phyloP scores from a whole-genome alignment of 208 protist genomes.

The Lotmaria passim region DNA sequence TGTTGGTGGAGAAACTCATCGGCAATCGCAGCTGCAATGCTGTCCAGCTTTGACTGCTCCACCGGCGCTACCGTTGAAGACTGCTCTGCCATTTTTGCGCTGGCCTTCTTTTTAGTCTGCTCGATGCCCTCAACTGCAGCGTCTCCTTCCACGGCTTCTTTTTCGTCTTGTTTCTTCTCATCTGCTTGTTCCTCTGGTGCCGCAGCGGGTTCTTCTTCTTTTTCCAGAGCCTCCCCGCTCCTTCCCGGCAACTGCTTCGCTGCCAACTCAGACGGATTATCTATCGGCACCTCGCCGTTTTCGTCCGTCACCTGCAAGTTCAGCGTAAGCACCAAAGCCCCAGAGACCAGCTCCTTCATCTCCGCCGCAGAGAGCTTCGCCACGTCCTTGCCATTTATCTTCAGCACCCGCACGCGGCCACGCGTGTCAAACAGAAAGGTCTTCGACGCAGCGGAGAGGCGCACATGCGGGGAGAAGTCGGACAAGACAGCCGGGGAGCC shows the following conservation, averaged over 20 bases:
- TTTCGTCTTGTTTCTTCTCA: neutral
- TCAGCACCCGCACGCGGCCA: constrained; percentile 39
- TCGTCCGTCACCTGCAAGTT: constrained; percentile 36
- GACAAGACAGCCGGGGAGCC: constrained; percentile 21
- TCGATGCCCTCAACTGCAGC: constrained; percentile 3
- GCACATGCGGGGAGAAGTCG: constrained; percentile 29
- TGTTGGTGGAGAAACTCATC: constrained; percentile 41
- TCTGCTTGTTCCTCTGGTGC: constrained; percentile 8
- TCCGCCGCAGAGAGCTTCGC: constrained; percentile 15
- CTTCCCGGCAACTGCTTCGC: neutral
- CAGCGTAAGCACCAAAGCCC: constrained; percentile 36
- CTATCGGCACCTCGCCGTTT: constrained; percentile 12
- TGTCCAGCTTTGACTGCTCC: constrained; percentile 6
- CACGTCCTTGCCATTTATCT: constrained; percentile 53
- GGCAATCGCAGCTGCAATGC: constrained; percentile 19
- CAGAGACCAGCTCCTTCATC: constrained; percentile 18
- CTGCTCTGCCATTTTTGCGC: no score
- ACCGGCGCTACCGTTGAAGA: neutral
- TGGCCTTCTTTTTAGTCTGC: neutral
- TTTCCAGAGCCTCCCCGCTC: neutral
- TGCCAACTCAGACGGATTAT: neutral
- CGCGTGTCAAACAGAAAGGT: constrained; percentile 50
- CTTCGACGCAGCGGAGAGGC: constrained; percentile 54
- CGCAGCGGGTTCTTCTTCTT: neutral
- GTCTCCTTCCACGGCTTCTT: neutral